Base-by-base conservation (phyloP, 345 rosid species). In the Acer saccharum region DNA sequence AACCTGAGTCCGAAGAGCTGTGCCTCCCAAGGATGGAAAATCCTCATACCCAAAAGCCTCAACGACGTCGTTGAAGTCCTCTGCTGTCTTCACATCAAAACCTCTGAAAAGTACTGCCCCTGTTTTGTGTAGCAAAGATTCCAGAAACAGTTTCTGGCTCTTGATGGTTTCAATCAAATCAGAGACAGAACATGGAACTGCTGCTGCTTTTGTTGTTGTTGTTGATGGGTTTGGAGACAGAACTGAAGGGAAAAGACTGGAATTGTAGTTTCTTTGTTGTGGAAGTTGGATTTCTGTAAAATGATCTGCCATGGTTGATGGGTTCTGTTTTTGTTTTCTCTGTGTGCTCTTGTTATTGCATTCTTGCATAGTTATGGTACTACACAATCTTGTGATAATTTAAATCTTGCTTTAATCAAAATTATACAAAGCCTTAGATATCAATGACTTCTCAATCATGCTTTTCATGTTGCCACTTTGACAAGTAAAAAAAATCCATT, bases 31-130 rank as follows among this genome's bases (percentile, higher is more conserved):
- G 16, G 96, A 98, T 69, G 93, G 76, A 35, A 35, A 35, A 92
- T 93, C 98, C 62, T 92, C 91, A 86, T 82, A 95, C 20, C 93
- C 97, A 72, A 35, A 35, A 35, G 39, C 39, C 6, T 35, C 39
- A 35, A 93, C 96, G 65, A 93, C 89, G 76, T 85, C 91, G 90
- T 93, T 91, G 91, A 95, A 95, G 35, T 93, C 92, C 10, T 83
- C 79, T 1, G 97, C 94, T 13, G 97, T 79, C 72, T 35, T 48
- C 3, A 93, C 81, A 0, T 88, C 87, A 65, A 95, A 95, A 0
- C 90, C 96, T 77, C 39, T 35, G 0, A 35, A 35, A 35, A 35
- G 93, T 43, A 95, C 43, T 27, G 97, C 96, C 69, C 96, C 98
- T 10, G 91, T 60, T 70, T 78, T 71, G 85, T 67, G 96, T 27